Evolutionary conservation across 2,329 filamentous ascomycete species (phyloP).

Genomic region (Acephala macrosclerotiorum): DNA sequence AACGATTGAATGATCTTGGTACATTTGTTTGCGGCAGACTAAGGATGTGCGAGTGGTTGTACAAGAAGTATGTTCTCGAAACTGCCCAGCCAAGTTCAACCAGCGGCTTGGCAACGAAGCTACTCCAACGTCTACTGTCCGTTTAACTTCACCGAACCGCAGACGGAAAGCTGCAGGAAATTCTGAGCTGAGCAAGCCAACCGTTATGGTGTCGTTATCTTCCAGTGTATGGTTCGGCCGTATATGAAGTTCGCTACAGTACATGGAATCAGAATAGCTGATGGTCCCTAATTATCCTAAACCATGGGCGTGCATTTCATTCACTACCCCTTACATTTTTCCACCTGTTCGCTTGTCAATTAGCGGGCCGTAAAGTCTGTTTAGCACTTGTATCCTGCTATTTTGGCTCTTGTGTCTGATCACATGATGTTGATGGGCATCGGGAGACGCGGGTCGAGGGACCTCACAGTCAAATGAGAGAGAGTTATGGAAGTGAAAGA

Average conservation of each 20-base stretch:
- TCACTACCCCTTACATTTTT: background rate
- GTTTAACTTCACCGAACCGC: background rate
- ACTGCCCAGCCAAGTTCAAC: background rate
- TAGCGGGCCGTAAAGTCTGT: background rate
- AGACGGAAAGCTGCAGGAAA: background rate
- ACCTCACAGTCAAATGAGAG: background rate
- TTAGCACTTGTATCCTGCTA: background rate
- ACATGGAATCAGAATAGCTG: constrained; percentile 5
- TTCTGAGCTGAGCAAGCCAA: background rate
- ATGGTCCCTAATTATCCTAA: background rate
- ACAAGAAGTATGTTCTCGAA: background rate
- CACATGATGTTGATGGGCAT: background rate
- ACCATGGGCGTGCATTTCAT: background rate
- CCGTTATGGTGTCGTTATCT: background rate
- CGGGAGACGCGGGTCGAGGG: background rate
- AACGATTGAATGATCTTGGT: background rate
- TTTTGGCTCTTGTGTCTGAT: background rate
- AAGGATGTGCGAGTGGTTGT: background rate
- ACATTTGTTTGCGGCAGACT: background rate
- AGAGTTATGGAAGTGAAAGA: no score
- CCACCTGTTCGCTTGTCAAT: background rate
- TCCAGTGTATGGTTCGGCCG: background rate
- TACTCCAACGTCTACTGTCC: background rate
- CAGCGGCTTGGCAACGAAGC: background rate
- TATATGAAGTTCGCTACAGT: background rate